Percentiles rank a stretch among this genome's conserved stretches.
These are phyloP conservation scores for Triglochin maritima DNA, from an alignment of 106 monocot species.

Conservation along the genomic window DNA sequence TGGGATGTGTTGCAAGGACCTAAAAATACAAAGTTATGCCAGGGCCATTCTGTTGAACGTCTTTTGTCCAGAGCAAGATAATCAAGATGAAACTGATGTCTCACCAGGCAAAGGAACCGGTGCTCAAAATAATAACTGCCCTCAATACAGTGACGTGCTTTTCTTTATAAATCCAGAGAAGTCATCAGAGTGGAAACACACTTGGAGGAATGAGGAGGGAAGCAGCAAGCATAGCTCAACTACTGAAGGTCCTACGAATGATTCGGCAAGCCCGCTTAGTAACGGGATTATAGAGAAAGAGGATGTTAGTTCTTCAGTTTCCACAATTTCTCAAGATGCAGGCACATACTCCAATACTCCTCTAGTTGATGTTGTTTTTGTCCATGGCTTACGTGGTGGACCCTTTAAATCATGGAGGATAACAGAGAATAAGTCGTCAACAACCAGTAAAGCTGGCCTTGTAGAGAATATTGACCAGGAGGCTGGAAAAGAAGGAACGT, in stretches of 20 bases:
- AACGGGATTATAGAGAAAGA: conserved; percentile 1
- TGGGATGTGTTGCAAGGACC: conserved; percentile 67
- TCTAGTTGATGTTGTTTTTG: conserved; percentile 72
- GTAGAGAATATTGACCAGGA: conserved; percentile 94
- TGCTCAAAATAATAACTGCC: conserved; percentile 21
- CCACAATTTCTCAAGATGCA: conserved; percentile 12
- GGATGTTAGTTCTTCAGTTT: conserved; percentile 9
- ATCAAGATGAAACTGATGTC: conserved; percentile 5
- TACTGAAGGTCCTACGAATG: conserved; percentile 1
- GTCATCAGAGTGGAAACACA: conserved; percentile 40
- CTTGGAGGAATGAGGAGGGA: conserved; percentile 12
- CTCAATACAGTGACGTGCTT: conserved; percentile 68
- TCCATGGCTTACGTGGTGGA: conserved; percentile 95
- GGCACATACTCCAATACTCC: conserved; percentile 10
- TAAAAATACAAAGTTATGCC: conserved; percentile 80
- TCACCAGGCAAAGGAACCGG: conserved; percentile 5
- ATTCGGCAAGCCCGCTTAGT: conserved; percentile 7
- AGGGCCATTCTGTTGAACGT: conserved; percentile 67
- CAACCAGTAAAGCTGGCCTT: conserved; percentile 80
- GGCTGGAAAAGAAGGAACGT: conserved; percentile 91
- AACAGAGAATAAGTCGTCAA: conserved; percentile 84
- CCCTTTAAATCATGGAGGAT: conserved; percentile 99
- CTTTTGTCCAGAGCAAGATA: conserved; percentile 22
- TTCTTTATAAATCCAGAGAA: conserved; percentile 83
- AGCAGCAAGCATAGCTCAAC: conserved; percentile 10